Evolutionary conservation across 164 flowering plant genomes (phyloP).

Genomic region (Cinnamomum chago): DNA sequence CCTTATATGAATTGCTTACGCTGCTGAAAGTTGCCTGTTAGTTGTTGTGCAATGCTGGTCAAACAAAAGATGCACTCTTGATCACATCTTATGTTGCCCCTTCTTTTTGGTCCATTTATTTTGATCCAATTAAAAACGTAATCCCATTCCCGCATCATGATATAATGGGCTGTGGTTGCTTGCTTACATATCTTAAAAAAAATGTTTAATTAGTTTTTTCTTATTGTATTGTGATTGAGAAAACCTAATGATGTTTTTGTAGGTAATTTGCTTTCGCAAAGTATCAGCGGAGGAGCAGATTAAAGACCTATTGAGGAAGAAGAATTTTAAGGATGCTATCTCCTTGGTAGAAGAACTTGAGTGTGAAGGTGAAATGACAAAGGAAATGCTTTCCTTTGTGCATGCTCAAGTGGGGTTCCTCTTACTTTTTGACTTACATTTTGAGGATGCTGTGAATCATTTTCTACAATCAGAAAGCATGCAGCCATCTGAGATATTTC

Average conservation of each 20-base stretch:
- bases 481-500: constrained; percentile 97
- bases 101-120: no score
- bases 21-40: no score
- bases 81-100: no score
- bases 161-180: neutral
- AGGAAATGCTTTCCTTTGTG: constrained; percentile 81
- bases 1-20: no score
- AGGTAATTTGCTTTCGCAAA: constrained; percentile 71
- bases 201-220: neutral
- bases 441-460: constrained; percentile 94
- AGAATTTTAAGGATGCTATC: constrained; percentile 75
- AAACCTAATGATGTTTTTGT: constrained; percentile 7
- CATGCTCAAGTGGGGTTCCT: constrained; percentile 99
- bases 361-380: constrained; percentile 76
- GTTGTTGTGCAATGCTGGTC: no score
- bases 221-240: neutral
- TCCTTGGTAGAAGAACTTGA: constrained; percentile 86
- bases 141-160: no score
- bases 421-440: constrained; percentile 88
- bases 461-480: constrained; percentile 83
- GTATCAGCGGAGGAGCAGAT: constrained; percentile 86
- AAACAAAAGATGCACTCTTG: no score
- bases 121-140: no score
- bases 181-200: neutral
- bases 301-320: constrained; percentile 79